phyloP scores from a whole-genome alignment of 2,329 filamentous ascomycete species.

The Hirsutella thompsonii region DNA sequence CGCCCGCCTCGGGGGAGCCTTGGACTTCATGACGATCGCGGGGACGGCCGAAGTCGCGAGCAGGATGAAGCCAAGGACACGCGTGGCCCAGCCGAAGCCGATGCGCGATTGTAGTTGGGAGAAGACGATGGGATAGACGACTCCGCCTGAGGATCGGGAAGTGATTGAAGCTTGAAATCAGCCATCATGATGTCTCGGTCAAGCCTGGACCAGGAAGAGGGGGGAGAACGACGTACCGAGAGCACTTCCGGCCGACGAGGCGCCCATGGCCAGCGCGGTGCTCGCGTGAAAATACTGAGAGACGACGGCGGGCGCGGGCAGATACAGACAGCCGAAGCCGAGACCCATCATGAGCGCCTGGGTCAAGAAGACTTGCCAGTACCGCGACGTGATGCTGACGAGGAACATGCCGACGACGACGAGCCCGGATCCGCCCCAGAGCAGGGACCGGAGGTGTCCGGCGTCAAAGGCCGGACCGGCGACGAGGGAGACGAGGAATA shows the following conservation, averaged over 20 bases:
- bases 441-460: conserved; percentile 19
- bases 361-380: conserved; percentile 28
- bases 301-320: conserved; percentile 26
- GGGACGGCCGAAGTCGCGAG: conserved; percentile 17
- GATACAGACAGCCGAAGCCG: conserved; percentile 24
- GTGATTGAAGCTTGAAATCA: too few relatives aligned
- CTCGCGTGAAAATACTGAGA: conserved; percentile 20
- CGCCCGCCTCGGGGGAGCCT: conserved; percentile 4
- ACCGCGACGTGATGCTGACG: conserved; percentile 20
- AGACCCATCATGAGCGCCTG: conserved; percentile 29
- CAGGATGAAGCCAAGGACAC: conserved; percentile 21
- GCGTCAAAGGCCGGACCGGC: conserved; percentile 26
- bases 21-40: conserved; percentile 14
- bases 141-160: too few relatives aligned
- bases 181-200: too few relatives aligned
- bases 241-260: conserved; percentile 27
- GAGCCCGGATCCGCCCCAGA: conserved; percentile 19
- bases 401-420: conserved; percentile 25
- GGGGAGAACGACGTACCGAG: conserved; percentile 5
- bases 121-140: conserved; percentile 25
- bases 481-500: conserved; percentile 22
- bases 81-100: conserved; percentile 22
- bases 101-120: conserved; percentile 13
- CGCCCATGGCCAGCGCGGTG: conserved; percentile 27
- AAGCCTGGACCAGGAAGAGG: too few relatives aligned